Conservation (phyloP, 1,284 basidiomycete genomes). For the Agroathelia rolfsii region DNA sequence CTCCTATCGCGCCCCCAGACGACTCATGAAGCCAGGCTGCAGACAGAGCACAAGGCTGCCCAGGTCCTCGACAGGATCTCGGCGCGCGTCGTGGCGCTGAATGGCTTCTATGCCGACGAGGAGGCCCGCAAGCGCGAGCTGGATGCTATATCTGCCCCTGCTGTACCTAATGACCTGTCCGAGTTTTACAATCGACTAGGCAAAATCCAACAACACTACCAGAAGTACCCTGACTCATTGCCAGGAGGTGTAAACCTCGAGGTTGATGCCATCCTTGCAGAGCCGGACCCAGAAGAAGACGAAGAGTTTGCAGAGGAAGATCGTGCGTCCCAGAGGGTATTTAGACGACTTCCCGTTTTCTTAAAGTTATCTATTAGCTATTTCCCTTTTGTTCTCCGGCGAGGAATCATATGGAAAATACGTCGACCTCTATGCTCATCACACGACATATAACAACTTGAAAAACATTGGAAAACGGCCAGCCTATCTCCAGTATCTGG, state of each 20-base stretch:
- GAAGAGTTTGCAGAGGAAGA: constrained; percentile 76
- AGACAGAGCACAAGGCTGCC: constrained; percentile 81
- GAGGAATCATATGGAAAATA: constrained; percentile 95
- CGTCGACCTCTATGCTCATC: constrained; percentile 85
- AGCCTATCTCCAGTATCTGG: constrained; percentile 88
- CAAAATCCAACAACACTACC: constrained; percentile 92
- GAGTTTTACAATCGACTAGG: constrained; percentile 93
- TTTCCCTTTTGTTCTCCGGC: constrained; percentile 87
- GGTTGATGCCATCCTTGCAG: constrained; percentile 69
- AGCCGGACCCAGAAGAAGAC: constrained; percentile 62
- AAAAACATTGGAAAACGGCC: constrained; percentile 73
- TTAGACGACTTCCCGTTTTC: constrained; percentile 5
- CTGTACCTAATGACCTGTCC: constrained; percentile 64
- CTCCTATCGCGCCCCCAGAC: constrained; percentile 55
- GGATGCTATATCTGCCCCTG: constrained; percentile 46
- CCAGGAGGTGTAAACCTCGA: constrained; percentile 75
- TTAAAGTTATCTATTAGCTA: constrained; percentile 39
- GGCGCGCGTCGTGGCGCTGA: constrained; percentile 56
- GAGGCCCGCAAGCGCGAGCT: constrained; percentile 54
- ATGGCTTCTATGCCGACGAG: constrained; percentile 67
- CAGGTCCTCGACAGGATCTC: constrained; percentile 79
- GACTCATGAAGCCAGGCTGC: constrained; percentile 57
- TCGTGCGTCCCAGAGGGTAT: constrained; percentile 37
- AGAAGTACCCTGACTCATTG: constrained; percentile 85
- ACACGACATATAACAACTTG: constrained; percentile 85